phyloP scores from a whole-genome alignment of 164 flowering plant genomes.

The Vitis rupestris region DNA sequence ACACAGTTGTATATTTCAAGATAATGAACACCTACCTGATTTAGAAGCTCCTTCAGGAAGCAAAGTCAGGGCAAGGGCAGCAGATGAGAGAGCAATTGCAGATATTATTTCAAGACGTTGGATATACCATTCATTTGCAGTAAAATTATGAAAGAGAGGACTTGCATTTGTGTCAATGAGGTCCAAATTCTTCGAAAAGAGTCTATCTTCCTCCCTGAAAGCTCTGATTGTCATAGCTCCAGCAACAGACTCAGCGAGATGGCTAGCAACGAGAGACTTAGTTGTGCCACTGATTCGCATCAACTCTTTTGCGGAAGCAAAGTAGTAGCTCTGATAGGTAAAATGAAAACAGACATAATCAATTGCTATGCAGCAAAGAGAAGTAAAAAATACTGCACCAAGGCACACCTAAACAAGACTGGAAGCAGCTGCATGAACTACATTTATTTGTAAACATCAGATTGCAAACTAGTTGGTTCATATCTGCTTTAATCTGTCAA shows the following conservation, averaged over 20 bases:
- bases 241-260: conserved; percentile 63
- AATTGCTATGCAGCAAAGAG: too few relatives aligned
- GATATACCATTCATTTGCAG: conserved; percentile 88
- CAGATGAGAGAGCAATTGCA: conserved; percentile 57
- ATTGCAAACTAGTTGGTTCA: too few relatives aligned
- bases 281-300: conserved; percentile 75
- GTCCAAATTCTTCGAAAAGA: conserved; percentile 45
- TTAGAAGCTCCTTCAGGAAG: conserved; percentile 58
- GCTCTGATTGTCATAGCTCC: conserved; percentile 75
- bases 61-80: conserved; percentile 63
- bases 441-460: too few relatives aligned
- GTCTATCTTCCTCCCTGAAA: conserved; percentile 57
- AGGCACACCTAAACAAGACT: too few relatives aligned
- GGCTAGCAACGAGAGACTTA: conserved; percentile 56
- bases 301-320: conserved; percentile 69
- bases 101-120: conserved; percentile 63
- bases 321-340: conserved; percentile 57
- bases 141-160: conserved; percentile 61
- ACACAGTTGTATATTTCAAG: too few relatives aligned
- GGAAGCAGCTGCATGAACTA: too few relatives aligned
- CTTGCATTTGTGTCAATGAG: conserved; percentile 70
- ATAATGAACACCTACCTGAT: conserved; percentile 38
- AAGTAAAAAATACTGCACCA: not conserved
- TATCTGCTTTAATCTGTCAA: too few relatives aligned
- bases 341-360: not conserved